Base-by-base conservation (phyloP, 1,284 basidiomycete species). In the Cryptococcus jaspeensis region DNA sequence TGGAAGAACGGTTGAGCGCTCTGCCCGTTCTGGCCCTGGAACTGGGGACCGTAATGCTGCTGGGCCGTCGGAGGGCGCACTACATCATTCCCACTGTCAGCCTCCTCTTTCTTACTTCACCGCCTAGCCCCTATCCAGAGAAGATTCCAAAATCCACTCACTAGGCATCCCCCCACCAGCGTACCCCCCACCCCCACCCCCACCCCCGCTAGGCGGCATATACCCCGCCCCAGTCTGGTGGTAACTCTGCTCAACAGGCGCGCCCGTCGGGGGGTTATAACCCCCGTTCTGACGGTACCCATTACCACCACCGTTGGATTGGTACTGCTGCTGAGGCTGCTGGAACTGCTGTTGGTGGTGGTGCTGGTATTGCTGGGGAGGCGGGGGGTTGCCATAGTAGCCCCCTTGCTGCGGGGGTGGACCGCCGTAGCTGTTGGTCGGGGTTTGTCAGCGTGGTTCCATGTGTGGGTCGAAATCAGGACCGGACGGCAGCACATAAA, bases 11-110 rank as follows among this genome's bases (percentile, higher is more conserved):
- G 81, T 61, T 86, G 84, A 39, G 81, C 80, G 48, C 73, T 72
- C 47, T 81, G 81, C 40, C 84, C 80, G 43, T 83, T 79, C 1
- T 80, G 66, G 16, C 77, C 82, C 66, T 85, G 80, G 46, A 83
- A 79, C 54, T 83, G 83, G 11, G 86, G 85, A 0, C 87, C 87
- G 65, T 88, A 90, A 63, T 81, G 73, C 68, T 92, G 90, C 38
- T 82, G 77, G 40, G 82, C 80, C 7, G 78, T 71, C 9, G 70
- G 69, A 11, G 71, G 68, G 45, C 64, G 61, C 15, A 66, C 67
- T 69, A 42, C 25, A 13, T n/a, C n/a, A n/a, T n/a, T n/a, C n/a
- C n/a, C n/a, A n/a, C n/a, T n/a, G n/a, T n/a, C n/a, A 28, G 42
- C n/a, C n/a, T n/a, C n/a, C n/a, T n/a, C n/a, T n/a, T n/a, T n/a